These are phyloP conservation scores for Hypoxylon cercidicola DNA, from an alignment of 495 filamentous ascomycete genomes.

Conservation along the genomic window DNA sequence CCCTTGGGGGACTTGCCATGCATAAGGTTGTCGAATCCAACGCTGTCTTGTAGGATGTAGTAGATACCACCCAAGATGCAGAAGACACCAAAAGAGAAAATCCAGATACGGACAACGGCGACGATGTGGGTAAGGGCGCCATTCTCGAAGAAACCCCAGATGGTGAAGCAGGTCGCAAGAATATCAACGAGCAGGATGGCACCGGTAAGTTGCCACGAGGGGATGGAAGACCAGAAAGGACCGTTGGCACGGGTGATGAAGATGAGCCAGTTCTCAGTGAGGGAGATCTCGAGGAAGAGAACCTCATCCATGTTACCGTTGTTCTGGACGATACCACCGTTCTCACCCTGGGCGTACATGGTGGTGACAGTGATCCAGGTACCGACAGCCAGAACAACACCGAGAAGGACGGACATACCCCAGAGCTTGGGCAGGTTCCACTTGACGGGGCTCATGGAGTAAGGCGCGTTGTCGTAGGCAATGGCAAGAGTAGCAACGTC, in stretches of 20 bases:
- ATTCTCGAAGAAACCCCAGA: conserved; percentile 81
- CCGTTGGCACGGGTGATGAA: conserved; percentile 93
- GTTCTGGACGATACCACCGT: conserved; percentile 88
- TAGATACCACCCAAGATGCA: conserved; percentile 73
- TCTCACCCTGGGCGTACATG: conserved; percentile 71
- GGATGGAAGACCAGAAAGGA: conserved; percentile 84
- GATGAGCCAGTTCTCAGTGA: conserved; percentile 96
- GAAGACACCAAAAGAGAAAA: conserved; percentile 88
- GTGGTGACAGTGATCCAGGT: conserved; percentile 87
- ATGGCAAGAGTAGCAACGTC: conserved; percentile 94
- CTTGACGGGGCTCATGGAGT: conserved; percentile 86
- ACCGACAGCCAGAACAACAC: conserved; percentile 79
- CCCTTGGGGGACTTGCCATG: conserved; percentile 84
- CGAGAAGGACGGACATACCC: conserved; percentile 88
- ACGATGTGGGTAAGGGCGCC: conserved; percentile 73
- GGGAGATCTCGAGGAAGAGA: conserved; percentile 88
- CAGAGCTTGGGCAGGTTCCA: conserved; percentile 94
- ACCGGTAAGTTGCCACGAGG: conserved; percentile 80
- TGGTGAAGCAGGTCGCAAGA: conserved; percentile 81
- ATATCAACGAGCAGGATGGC: conserved; percentile 85
- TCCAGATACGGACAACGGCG: conserved; percentile 85
- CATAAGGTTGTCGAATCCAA: conserved; percentile 89
- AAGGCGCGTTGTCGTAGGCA: conserved; percentile 93
- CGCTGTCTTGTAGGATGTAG: conserved; percentile 79
- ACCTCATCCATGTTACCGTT: conserved; percentile 83